Conservation (phyloP, 1,284 basidiomycete species). For the Ceratobasidium sp. region DNA sequence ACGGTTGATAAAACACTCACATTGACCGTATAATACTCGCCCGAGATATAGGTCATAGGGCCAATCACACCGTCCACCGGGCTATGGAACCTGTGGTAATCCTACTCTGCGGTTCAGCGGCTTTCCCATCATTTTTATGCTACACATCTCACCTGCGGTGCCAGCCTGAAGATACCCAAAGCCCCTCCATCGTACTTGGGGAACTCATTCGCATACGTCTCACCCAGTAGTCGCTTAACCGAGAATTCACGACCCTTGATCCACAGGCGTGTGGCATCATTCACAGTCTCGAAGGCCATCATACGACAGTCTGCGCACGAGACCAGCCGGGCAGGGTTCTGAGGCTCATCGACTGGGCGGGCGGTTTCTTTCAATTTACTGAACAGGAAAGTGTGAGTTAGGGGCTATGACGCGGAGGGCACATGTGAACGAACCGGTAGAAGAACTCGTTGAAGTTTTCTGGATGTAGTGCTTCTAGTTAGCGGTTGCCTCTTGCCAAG, state of each 20-base stretch:
- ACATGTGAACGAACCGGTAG: conserved; percentile 50
- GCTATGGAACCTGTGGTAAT: conserved; percentile 96
- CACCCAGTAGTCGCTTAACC: conserved; percentile 81
- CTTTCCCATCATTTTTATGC: neutral
- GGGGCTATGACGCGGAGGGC: conserved; percentile 34
- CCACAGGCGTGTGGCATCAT: conserved; percentile 90
- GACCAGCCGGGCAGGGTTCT: conserved; percentile 81
- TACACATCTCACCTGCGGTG: conserved; percentile 68
- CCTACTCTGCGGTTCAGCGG: conserved; percentile 54
- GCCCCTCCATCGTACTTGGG: conserved; percentile 81
- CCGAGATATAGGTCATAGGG: conserved; percentile 79
- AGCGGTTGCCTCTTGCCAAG: neutral
- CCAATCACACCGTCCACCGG: conserved; percentile 89
- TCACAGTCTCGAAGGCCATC: conserved; percentile 90
- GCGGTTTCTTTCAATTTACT: conserved; percentile 88
- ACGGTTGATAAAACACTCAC: conserved; percentile 58
- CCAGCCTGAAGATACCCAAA: conserved; percentile 88
- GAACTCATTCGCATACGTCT: conserved; percentile 73
- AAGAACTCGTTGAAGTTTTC: conserved; percentile 87
- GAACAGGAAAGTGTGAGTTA: conserved; percentile 62
- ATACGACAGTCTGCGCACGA: conserved; percentile 93
- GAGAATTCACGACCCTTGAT: conserved; percentile 97
- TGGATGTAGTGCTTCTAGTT: conserved; percentile 52
- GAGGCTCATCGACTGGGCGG: conserved; percentile 77
- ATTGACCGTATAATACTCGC: conserved; percentile 95